Conservation (phyloP, 2,329 filamentous ascomycete genomes). For the Epichloe coenophiala region DNA sequence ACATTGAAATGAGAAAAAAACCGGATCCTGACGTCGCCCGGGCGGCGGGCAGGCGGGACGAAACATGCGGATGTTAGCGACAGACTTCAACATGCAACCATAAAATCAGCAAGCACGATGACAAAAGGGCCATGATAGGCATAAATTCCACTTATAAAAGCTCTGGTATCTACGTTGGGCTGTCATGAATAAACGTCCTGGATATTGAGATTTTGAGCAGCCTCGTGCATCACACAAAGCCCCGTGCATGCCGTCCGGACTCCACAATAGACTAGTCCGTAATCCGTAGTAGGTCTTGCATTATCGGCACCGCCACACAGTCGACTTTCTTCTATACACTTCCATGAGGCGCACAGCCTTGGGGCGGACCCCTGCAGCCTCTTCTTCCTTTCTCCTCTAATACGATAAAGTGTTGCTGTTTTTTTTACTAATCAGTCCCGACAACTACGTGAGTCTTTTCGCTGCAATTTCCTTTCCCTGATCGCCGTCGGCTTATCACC, state of each 20-base stretch:
- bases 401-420: neutral
- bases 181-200: neutral
- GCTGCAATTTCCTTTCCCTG: neutral
- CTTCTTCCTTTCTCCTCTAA: constrained; percentile 5
- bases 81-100: neutral
- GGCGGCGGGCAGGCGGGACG: neutral
- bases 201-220: neutral
- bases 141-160: no score
- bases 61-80: neutral
- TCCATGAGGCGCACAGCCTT: constrained; percentile 27
- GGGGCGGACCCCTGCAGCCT: constrained; percentile 17
- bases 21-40: constrained; percentile 1
- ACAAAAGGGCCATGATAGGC: neutral
- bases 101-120: neutral
- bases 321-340: constrained; percentile 29
- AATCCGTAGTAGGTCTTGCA: constrained; percentile 1
- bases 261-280: neutral
- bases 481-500: neutral
- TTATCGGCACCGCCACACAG: constrained; percentile 22
- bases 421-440: neutral
- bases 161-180: neutral
- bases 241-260: neutral
- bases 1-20: neutral
- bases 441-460: neutral
- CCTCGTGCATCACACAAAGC: neutral